These are phyloP conservation scores for Globisporangium carolinianum DNA, from an alignment of 352 stramenopile species.

Conservation along the genomic window DNA sequence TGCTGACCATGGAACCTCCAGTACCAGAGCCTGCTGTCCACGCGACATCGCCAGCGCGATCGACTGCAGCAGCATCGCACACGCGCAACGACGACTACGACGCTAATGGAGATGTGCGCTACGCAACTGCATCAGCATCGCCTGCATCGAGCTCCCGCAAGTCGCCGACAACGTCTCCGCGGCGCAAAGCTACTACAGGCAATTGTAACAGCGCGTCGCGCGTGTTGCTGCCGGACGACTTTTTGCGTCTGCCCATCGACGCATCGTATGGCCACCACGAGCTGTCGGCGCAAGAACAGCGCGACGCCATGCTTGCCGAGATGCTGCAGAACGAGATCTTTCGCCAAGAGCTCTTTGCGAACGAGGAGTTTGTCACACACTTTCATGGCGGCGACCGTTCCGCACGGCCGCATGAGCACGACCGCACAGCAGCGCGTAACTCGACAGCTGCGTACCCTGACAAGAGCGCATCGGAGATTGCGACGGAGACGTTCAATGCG, in stretches of 20 bases:
- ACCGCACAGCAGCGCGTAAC: constrained; percentile 2
- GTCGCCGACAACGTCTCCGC: constrained; percentile 4
- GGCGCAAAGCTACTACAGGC: constrained; percentile 2
- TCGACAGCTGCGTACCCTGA: constrained; percentile 25
- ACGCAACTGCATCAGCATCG: constrained; percentile 3
- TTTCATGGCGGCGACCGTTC: constrained; percentile 27
- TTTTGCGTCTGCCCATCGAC: constrained; percentile 48
- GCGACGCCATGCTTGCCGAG: constrained; percentile 58
- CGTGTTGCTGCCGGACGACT: constrained; percentile 58
- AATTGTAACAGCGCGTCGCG: constrained; percentile 11
- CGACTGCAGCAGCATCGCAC: neutral
- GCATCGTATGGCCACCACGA: constrained; percentile 7
- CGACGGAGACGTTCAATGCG: constrained; percentile 57
- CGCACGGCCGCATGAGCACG: neutral
- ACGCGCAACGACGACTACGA: neutral
- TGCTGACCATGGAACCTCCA: constrained; percentile 60
- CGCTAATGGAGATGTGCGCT: neutral
- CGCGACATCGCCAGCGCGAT: neutral
- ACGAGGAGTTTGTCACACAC: constrained; percentile 68
- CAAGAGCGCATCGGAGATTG: constrained; percentile 65
- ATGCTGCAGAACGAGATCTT: constrained; percentile 86
- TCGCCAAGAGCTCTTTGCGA: constrained; percentile 59
- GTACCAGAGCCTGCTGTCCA: neutral
- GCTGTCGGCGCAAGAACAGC: constrained; percentile 61
- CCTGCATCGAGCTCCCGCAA: constrained; percentile 5